phyloP scores from a whole-genome alignment of 805 yeast species.

The Candida bentonensis region DNA sequence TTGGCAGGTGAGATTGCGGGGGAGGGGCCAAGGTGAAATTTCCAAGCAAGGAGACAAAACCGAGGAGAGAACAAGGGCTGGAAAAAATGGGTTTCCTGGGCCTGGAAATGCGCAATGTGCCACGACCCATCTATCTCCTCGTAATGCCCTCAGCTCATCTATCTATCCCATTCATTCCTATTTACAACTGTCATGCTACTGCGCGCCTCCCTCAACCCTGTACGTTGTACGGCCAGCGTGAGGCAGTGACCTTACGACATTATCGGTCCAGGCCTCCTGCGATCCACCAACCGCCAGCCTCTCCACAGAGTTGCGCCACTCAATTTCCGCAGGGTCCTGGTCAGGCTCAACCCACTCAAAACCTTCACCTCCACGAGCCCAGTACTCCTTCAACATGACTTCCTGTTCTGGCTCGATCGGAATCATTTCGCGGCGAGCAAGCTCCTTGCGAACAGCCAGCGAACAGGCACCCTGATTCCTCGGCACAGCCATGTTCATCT shows the following conservation, averaged over 20 bases:
- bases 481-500: slow-evolving; percentile 39
- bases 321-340: slow-evolving; percentile 65
- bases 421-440: slow-evolving; percentile 22
- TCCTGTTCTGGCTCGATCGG: slow-evolving; percentile 47
- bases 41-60: not conserved
- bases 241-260: not conserved
- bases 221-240: not conserved
- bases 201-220: not conserved
- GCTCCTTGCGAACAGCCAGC: slow-evolving; percentile 18
- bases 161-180: not conserved
- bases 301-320: slow-evolving; percentile 21
- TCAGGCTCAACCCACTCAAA: slow-evolving; percentile 87
- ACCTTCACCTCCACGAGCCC: slow-evolving; percentile 79
- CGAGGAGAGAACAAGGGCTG: not conserved
- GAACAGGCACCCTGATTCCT: slow-evolving; percentile 28
- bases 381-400: slow-evolving; percentile 59
- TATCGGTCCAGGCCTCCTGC: not conserved
- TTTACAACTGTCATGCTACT: not conserved
- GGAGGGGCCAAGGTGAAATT: too few relatives aligned
- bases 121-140: too few relatives aligned
- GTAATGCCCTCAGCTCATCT: not conserved
- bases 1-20: too few relatives aligned
- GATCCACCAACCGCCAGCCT: slow-evolving; percentile 8
- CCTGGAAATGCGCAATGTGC: too few relatives aligned
- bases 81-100: too few relatives aligned